Conservation (phyloP, 1,284 basidiomycete species). For the Sphaerobolus stellatus region DNA sequence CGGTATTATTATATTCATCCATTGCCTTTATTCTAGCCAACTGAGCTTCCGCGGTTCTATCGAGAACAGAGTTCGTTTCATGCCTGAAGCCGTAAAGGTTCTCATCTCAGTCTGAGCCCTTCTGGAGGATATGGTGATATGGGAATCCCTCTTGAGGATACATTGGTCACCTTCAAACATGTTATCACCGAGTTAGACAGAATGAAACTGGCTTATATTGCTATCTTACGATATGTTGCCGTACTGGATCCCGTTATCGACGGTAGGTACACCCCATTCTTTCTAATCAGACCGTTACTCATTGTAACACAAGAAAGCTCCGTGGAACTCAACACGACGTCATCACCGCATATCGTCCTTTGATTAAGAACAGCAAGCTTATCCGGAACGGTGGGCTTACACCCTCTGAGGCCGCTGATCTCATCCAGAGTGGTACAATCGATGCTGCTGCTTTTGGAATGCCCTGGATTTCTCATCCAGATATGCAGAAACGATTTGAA, state of each 20-base stretch:
- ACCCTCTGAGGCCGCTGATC: constrained; percentile 35
- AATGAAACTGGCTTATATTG: constrained; percentile 16
- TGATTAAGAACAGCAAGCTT: constrained; percentile 23
- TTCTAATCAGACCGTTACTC: constrained; percentile 4
- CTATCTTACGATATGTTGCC: constrained; percentile 25
- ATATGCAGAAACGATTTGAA: constrained; percentile 26
- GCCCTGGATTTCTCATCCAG: constrained; percentile 26
- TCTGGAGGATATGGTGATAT: constrained; percentile 35
- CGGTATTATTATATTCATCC: too few relatives aligned
- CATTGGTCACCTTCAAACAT: constrained; percentile 18
- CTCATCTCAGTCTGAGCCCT: constrained; percentile 38
- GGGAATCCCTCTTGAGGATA: constrained; percentile 22
- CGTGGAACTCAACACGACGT: constrained; percentile 29
- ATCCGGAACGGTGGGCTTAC: constrained; percentile 35
- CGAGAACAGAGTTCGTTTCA: constrained; percentile 42
- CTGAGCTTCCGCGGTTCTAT: constrained; percentile 34
- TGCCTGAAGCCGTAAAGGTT: constrained; percentile 36
- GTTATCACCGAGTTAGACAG: constrained; percentile 17
- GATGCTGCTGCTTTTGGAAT: constrained; percentile 28
- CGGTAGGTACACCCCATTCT: too few relatives aligned
- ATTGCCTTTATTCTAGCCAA: constrained; percentile 32
- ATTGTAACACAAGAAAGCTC: constrained; percentile 12
- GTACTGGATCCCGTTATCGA: constrained; percentile 29
- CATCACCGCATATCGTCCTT: constrained; percentile 23
- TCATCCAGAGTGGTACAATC: constrained; percentile 20